Evolutionary conservation across 192 early-diverging fungal species (phyloP), one percentile per base, ranked within the genome.

Genomic region (Paraglomus brasilianum): DNA sequence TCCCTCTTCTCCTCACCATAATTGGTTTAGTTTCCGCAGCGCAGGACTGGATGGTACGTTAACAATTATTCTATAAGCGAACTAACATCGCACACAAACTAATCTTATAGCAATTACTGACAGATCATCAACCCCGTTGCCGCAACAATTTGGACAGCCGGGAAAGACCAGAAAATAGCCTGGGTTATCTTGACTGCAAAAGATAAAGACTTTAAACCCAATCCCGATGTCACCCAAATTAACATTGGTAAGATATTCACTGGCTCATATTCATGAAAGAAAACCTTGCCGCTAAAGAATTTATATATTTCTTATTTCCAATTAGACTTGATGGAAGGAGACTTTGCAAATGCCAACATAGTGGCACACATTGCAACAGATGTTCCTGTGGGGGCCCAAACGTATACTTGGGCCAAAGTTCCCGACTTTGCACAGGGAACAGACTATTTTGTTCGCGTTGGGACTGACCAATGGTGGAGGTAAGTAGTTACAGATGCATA

Each of bases 251-350:
- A 56, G 17, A 17, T 19, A 17, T 56, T 56, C 2, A 24, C 11
- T 21, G 15, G 1, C 6, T 19, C 19, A 1, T 30, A 17, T 30
- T 56, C 1, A 56, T 30, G 15, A 10, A 30, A 11, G 21, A 49
- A 49, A 14, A 56, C 21, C 17, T n/a, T n/a, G n/a, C n/a, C n/a
- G n/a, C n/a, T n/a, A n/a, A 4, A 30, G 1, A 56, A 11, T 56
- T 30, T 19, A 17, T 2, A 6, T 56, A 56, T 19, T 56, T 30
- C 11, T 22, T 30, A 2, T 56, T 56, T 11, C 1, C 1, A 1
- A 11, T 30, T 56, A 56, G 53, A 56, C 36, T 30, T 56, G 10
- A 56, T 56, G 53, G 19, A 56, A 56, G 53, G 53, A 17, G 1
- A 56, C 3, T 56, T 56, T 21, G 21, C 1, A 1, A 56, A 56